Conservation (phyloP, 1,284 basidiomycete species). For the Phellinidium pouzarii region DNA sequence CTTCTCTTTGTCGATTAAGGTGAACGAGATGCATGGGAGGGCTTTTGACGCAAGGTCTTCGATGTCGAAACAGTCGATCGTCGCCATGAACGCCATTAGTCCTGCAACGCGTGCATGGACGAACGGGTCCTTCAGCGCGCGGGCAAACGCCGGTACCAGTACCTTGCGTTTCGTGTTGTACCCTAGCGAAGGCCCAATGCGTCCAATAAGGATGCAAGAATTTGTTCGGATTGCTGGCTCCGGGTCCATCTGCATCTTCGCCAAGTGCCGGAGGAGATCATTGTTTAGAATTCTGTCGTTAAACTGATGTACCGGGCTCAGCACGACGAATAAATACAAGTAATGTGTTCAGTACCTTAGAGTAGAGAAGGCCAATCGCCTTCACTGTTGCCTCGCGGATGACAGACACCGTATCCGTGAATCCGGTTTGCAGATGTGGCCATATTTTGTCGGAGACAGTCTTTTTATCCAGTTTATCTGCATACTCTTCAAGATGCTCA, state of each 20-base stretch:
- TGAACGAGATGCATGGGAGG: slow-evolving; percentile 76
- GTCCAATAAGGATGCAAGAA: slow-evolving; percentile 92
- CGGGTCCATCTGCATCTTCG: slow-evolving; percentile 87
- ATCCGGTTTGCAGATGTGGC: slow-evolving; percentile 94
- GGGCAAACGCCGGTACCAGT: slow-evolving; percentile 89
- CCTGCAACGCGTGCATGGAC: slow-evolving; percentile 93
- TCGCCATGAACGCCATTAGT: slow-evolving; percentile 94
- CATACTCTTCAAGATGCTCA: slow-evolving; percentile 80
- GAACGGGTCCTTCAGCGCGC: slow-evolving; percentile 88
- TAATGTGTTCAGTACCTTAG: slow-evolving; percentile 53
- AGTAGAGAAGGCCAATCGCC: slow-evolving; percentile 77
- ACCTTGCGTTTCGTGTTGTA: slow-evolving; percentile 92
- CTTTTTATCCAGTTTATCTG: slow-evolving; percentile 82
- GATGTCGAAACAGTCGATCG: slow-evolving; percentile 81
- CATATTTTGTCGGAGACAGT: slow-evolving; percentile 86
- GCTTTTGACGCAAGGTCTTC: slow-evolving; percentile 89
- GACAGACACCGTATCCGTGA: slow-evolving; percentile 88
- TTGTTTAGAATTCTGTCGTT: slow-evolving; percentile 94
- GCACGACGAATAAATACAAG: not conserved
- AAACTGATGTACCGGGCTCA: slow-evolving; percentile 44
- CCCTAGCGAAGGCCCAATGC: slow-evolving; percentile 80
- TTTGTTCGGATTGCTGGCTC: slow-evolving; percentile 97
- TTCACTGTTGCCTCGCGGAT: slow-evolving; percentile 94
- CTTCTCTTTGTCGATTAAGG: slow-evolving; percentile 89
- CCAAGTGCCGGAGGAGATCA: slow-evolving; percentile 88